A percentile compares a stretch with the other conserved stretches of the same genome.
Evolutionary conservation across 129 eudicot genomes (phyloP).

Genomic region (Flaveria ramosissima): DNA sequence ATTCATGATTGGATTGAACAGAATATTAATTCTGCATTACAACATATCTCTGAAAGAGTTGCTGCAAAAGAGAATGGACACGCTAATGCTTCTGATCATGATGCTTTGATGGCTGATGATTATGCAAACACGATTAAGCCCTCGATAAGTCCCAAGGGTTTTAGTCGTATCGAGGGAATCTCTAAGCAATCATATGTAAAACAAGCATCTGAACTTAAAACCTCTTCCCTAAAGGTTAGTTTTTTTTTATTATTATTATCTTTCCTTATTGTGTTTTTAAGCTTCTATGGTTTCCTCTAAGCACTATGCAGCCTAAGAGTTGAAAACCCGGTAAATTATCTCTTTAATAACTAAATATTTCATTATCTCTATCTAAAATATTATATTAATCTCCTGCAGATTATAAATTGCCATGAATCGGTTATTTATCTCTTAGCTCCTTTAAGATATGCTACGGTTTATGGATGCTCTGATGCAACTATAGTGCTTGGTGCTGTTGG

Average conservation of each 20-base stretch:
- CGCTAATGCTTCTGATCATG: constrained; percentile 34
- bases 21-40: constrained; percentile 66
- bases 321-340: not conserved
- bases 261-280: not conserved
- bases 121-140: constrained; percentile 49
- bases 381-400: constrained; percentile 45
- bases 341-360: not conserved
- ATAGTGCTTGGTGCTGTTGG: constrained; percentile 85
- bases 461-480: constrained; percentile 91
- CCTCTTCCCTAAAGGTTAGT: constrained; percentile 79
- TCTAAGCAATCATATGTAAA: constrained; percentile 85
- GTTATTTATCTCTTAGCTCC: constrained; percentile 78
- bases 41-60: constrained; percentile 38
- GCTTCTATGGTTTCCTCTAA: not conserved
- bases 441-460: constrained; percentile 62
- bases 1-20: constrained; percentile 89
- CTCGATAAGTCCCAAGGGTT: constrained; percentile 59
- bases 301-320: not conserved
- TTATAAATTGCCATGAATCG: constrained; percentile 91
- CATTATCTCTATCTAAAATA: not conserved
- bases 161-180: constrained; percentile 80
- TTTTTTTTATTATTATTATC: not conserved
- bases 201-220: constrained; percentile 81
- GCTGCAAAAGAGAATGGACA: constrained; percentile 40
- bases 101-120: constrained; percentile 52